These are phyloP conservation scores for Ogataea paraovalis DNA, from an alignment of 805 yeast genomes.

Conservation along the genomic window DNA sequence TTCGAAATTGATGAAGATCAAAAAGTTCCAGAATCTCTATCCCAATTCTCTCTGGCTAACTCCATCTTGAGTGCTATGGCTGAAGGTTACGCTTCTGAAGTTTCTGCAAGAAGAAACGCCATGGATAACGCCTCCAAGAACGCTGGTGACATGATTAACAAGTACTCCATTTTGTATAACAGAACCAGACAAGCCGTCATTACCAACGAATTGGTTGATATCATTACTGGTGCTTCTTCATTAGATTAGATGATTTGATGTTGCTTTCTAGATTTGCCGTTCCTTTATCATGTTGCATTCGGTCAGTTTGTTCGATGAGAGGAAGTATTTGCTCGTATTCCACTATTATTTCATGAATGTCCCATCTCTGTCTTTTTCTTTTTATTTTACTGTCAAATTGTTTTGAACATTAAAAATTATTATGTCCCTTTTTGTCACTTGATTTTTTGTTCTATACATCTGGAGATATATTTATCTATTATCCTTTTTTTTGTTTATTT, in stretches of 20 bases:
- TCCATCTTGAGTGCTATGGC: conserved; percentile 87
- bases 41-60: conserved; percentile 90
- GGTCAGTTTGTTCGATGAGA: neutral
- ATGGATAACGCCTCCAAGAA: conserved; percentile 99
- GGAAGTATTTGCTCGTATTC: neutral
- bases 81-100: conserved; percentile 97
- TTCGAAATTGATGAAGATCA: conserved; percentile 75
- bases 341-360: neutral
- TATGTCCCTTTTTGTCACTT: neutral
- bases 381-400: neutral
- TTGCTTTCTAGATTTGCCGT: neutral
- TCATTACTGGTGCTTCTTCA: conserved; percentile 99
- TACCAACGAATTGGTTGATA: conserved; percentile 98
- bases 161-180: conserved; percentile 95
- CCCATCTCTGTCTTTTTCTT: neutral
- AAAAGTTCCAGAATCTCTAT: conserved; percentile 59
- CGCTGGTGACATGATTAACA: conserved; percentile 98
- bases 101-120: conserved; percentile 98
- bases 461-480: neutral
- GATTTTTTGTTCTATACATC: neutral
- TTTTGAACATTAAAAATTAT: neutral
- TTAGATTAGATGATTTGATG: conserved; percentile 57
- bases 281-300: neutral
- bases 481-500: neutral
- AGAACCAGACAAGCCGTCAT: conserved; percentile 99